A percentile compares a stretch with the other conserved stretches of the same genome.
phyloP scores from a whole-genome alignment of 2,329 filamentous ascomycete genomes.

The Neurospora sp. region DNA sequence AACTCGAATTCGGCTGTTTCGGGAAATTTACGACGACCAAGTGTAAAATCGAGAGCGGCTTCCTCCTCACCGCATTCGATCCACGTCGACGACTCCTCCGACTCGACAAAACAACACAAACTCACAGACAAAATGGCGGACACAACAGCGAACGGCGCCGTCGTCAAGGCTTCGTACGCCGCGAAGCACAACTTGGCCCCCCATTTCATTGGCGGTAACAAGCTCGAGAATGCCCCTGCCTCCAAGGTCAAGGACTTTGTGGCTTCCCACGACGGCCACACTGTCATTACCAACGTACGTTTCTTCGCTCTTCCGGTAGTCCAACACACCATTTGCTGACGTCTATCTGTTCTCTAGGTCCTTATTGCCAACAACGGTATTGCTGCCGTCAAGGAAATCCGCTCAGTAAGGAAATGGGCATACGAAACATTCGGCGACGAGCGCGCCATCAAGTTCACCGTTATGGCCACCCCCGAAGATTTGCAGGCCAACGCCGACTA shows the following conservation, averaged over 20 bases:
- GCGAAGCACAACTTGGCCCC: constrained; percentile 74
- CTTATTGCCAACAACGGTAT: constrained; percentile 99
- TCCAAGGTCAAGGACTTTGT: constrained; percentile 97
- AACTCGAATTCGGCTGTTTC: not conserved
- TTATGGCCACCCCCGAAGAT: constrained; percentile 99
- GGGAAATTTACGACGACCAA: constrained; percentile 4
- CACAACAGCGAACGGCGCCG: constrained; percentile 30
- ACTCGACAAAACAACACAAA: constrained; percentile 6
- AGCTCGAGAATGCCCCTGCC: constrained; percentile 68
- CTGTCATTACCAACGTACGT: constrained; percentile 93
- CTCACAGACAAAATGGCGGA: constrained; percentile 35
- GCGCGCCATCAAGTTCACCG: constrained; percentile 95
- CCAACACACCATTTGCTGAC: constrained; percentile 1
- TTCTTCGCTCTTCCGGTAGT: not conserved
- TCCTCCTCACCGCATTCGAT: constrained; percentile 4
- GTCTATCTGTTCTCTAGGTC: constrained; percentile 47
- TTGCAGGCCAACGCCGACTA: constrained; percentile 96
- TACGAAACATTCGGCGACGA: constrained; percentile 99
- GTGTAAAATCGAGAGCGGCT: not conserved
- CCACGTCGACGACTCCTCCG: not conserved
- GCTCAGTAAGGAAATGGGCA: constrained; percentile 98
- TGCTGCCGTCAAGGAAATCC: constrained; percentile 97
- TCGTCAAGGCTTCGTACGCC: constrained; percentile 56
- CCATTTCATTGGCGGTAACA: constrained; percentile 96
- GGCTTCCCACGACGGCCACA: constrained; percentile 79